These are phyloP conservation scores for Ambrosia artemisiifolia DNA, from an alignment of 129 eudicot species.

Conservation along the genomic window DNA sequence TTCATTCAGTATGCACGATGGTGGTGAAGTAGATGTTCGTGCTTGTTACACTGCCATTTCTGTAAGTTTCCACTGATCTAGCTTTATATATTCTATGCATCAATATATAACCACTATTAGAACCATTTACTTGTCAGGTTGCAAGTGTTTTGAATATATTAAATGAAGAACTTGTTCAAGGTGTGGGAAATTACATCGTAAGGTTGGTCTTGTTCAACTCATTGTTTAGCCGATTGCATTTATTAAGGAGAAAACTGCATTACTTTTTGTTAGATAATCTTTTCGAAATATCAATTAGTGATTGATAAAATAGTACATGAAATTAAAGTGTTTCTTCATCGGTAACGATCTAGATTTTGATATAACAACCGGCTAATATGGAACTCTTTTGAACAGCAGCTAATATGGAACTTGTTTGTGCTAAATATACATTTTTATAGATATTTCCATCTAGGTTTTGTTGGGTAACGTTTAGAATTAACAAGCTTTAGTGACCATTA, in stretches of 20 bases:
- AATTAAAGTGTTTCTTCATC: background rate
- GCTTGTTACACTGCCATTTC: constrained; percentile 98
- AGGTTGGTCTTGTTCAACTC: constrained; percentile 47
- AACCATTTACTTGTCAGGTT: constrained; percentile 43
- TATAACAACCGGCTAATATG: background rate
- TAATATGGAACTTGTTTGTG: background rate
- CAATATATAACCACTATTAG: background rate
- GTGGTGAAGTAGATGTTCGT: constrained; percentile 96
- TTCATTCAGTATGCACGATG: constrained; percentile 83
- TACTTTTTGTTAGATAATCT: constrained; percentile 7
- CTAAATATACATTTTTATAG: background rate
- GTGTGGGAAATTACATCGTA: constrained; percentile 77
- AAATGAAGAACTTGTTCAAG: constrained; percentile 71
- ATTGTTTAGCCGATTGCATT: background rate
- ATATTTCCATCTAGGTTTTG: background rate
- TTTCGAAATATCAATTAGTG: constrained; percentile 9
- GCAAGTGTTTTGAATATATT: constrained; percentile 77
- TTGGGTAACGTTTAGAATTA: background rate
- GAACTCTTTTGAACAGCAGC: background rate
- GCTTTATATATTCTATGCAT: background rate
- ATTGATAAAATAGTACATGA: constrained; percentile 1
- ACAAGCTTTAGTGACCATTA: background rate
- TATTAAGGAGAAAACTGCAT: background rate
- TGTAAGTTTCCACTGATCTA: constrained; percentile 38
- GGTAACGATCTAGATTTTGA: background rate